Evolutionary conservation across 1,284 basidiomycete species (phyloP), one percentile per base, ranked within the genome.

Genomic region (Flammula alnicola): DNA sequence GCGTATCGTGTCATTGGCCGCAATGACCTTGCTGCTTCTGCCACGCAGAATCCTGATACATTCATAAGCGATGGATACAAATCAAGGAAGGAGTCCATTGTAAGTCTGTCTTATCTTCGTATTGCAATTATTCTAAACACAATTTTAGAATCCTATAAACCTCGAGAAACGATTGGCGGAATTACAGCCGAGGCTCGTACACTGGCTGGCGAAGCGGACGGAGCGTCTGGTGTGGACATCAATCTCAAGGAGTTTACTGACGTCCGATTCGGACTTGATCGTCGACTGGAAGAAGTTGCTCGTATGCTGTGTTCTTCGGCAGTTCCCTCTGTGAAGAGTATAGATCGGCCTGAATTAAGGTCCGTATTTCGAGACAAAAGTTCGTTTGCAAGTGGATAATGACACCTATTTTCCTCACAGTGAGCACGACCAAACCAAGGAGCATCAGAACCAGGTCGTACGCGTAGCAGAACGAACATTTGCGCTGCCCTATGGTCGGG

Each of bases 221-320:
- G 72, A 5, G 74, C 81, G 4, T 78, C 86, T 9, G 88, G 88
- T 0, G 84, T 88, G 6, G 89, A 91, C 52, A 70, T 90, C 4
- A 81, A 82, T 44, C 65, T 84, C 35, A 79, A 84, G 43, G 87
- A 88, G 39, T 90, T 91, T 63, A 84, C 88, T 0, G 83, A 85
- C 48, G 88, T 94, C 45, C 81, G 93, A 5, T 95, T 95, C 56
- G 89, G 90, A 3, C 83, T 91, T 56, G 94, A 97, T 69, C 79
- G 88, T 29, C 79, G 94, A 19, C 63, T 96, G 17, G 88, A 93
- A 43, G 94, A 97, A 64, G 91, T 94, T 7, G 86, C 88, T 14
- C 79, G 92, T 1, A 90, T 97, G 81, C 69, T 97, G 27, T 91
- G 89, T 58, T 94, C 91, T 0, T 88, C 88, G 1, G 74, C 71